Evolutionary conservation across 768 basidiomycete species (phyloP).

Genomic region (Psilocybe azurescens): DNA sequence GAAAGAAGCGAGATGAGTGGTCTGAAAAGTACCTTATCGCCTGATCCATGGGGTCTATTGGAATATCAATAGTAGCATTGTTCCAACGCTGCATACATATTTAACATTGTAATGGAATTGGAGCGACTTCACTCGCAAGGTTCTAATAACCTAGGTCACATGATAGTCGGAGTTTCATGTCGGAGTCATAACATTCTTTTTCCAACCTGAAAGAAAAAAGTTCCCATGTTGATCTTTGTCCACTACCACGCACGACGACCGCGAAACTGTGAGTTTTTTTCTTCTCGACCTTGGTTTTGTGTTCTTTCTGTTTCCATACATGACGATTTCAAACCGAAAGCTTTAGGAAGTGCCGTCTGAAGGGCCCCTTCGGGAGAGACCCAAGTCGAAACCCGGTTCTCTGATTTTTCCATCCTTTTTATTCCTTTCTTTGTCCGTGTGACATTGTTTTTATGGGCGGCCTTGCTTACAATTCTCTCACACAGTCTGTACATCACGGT

Average conservation of each 20-base stretch:
- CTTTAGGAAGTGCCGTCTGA: slow-evolving; percentile 69
- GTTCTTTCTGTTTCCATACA: slow-evolving; percentile 17
- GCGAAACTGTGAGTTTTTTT: slow-evolving; percentile 9
- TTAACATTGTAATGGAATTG: no score
- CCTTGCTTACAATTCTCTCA: slow-evolving; percentile 17
- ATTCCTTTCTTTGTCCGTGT: slow-evolving; percentile 12
- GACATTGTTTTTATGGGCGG: neutral
- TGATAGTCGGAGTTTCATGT: neutral
- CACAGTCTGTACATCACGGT: neutral
- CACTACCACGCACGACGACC: neutral
- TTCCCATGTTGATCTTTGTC: neutral
- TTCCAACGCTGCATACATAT: no score
- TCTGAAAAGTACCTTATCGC: neutral
- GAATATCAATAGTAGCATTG: no score
- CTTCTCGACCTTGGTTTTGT: neutral
- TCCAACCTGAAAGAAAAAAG: neutral
- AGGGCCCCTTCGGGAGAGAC: slow-evolving; percentile 44
- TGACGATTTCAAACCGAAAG: slow-evolving; percentile 55
- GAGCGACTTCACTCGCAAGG: no score
- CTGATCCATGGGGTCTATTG: neutral
- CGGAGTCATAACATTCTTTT: neutral
- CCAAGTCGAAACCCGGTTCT: slow-evolving; percentile 59
- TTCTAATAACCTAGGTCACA: neutral
- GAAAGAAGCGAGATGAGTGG: slow-evolving; percentile 1
- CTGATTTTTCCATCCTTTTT: slow-evolving; percentile 40